A percentile compares a stretch with the other conserved stretches of the same genome.
Evolutionary conservation across 805 yeast species (phyloP).

Genomic region (Myxozyma sirexii): DNA sequence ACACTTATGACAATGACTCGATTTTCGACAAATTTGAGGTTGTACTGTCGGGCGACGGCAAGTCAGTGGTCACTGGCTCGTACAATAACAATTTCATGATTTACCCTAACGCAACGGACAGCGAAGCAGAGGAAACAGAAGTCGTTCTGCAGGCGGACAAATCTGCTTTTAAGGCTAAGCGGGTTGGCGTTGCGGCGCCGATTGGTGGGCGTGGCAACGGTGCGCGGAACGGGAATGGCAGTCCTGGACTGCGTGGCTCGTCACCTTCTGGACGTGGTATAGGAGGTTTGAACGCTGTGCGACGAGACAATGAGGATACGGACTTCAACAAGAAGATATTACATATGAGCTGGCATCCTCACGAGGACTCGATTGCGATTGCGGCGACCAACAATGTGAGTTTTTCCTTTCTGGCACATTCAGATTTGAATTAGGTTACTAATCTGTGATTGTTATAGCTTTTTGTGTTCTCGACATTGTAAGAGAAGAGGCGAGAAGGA

Average conservation of each 20-base stretch:
- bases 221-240: slow-evolving; percentile 40
- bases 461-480: slow-evolving; percentile 46
- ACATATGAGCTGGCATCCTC: slow-evolving; percentile 98
- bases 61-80: slow-evolving; percentile 93
- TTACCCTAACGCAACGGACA: slow-evolving; percentile 64
- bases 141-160: slow-evolving; percentile 96
- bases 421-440: too few relatives aligned
- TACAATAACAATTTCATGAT: slow-evolving; percentile 97
- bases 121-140: slow-evolving; percentile 53
- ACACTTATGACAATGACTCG: slow-evolving; percentile 97
- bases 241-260: slow-evolving; percentile 33
- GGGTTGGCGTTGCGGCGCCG: slow-evolving; percentile 51
- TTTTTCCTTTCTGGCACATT: background rate
- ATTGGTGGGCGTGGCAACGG: slow-evolving; percentile 45
- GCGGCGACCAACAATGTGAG: slow-evolving; percentile 93
- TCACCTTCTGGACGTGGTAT: slow-evolving; percentile 36
- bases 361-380: slow-evolving; percentile 93
- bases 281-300: slow-evolving; percentile 45
- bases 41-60: slow-evolving; percentile 89
- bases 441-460: slow-evolving; percentile 26
- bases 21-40: slow-evolving; percentile 98
- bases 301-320: slow-evolving; percentile 73
- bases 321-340: slow-evolving; percentile 93
- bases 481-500: slow-evolving; percentile 2
- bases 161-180: slow-evolving; percentile 87